Base-by-base conservation (phyloP, 768 basidiomycete genomes). In the Tylopilus subfusipes region DNA sequence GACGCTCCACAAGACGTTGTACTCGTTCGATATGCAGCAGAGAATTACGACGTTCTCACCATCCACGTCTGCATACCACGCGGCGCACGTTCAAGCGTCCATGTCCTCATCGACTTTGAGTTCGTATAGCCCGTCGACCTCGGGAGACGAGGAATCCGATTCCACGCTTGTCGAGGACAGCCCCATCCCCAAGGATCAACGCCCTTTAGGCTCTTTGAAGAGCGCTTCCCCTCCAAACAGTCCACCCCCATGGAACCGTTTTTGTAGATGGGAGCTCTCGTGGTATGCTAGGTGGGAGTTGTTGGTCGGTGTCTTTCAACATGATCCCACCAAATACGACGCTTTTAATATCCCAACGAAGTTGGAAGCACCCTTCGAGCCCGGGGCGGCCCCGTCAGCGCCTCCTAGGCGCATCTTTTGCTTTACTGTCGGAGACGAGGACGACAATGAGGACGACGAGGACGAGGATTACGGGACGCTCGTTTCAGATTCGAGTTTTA, bases 1-100 rank as follows among this genome's bases (percentile, higher is more conserved):
- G 81, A 87, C 86, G 19, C 81, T 88, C 63, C 70, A 75, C 42
- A 88, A 88, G 73, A 78, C 76, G 38, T 59, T 87, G n/a, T 88
- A 82, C 74, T 75, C 83, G 68, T 78, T 78, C 56, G 82, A 84
- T 57, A 66, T 88, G 62, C 79, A 81, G 42, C 66, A 76, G 21
- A 51, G 57, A 39, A 44, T 50, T 36, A 21, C 44, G 14, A 40
- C 45, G 18, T 27, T 39, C 27, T 22, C 19, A 47, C 27, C 34
- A 16, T 40, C 38, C 34, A 34, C 48, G 45, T 50, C 66, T 44
- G 60, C 62, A n/a, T 57, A 63, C n/a, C 40, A 42, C 59, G 65
- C 25, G 22, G 1, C 29, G 3, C 39, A 29, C 8, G 13, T 56
- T 14, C 48, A 44, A 39, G 27, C 52, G 13, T 64, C 67, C 42